These are phyloP conservation scores for Eucalyptus dawsonii DNA, from an alignment of 345 rosid species.

Conservation along the genomic window DNA sequence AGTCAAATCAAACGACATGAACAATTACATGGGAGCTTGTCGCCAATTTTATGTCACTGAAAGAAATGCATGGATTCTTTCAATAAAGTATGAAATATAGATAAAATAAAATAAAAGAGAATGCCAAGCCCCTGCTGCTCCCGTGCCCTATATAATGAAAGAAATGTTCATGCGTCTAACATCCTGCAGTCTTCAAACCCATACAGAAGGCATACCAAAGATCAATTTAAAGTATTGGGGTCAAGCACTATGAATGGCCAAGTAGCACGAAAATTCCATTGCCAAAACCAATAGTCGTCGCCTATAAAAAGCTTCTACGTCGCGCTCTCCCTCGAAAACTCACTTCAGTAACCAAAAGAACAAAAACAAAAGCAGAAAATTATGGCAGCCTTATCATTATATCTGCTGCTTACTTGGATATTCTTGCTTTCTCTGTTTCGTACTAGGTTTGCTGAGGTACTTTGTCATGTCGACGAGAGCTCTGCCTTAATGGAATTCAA, in stretches of 20 bases:
- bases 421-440: not conserved
- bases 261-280: not conserved
- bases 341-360: not conserved
- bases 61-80: too few relatives aligned
- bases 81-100: not conserved
- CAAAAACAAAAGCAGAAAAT: not conserved
- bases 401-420: not conserved
- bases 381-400: not conserved
- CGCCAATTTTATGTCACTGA: not conserved
- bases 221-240: not conserved
- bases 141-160: not conserved
- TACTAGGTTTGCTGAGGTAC: not conserved
- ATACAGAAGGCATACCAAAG: not conserved
- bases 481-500: not conserved
- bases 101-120: too few relatives aligned
- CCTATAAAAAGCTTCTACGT: not conserved
- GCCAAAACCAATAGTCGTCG: not conserved
- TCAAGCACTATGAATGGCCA: not conserved
- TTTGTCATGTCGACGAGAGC: not conserved
- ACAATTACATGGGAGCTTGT: not conserved
- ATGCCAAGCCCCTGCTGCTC: not conserved
- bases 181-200: not conserved
- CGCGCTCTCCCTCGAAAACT: not conserved
- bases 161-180: not conserved
- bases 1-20: not conserved